Percentiles rank a stretch among this genome's conserved stretches.
These are phyloP conservation scores for Clonostachys rosea DNA, from an alignment of 2,329 filamentous ascomycete species.

Conservation along the genomic window DNA sequence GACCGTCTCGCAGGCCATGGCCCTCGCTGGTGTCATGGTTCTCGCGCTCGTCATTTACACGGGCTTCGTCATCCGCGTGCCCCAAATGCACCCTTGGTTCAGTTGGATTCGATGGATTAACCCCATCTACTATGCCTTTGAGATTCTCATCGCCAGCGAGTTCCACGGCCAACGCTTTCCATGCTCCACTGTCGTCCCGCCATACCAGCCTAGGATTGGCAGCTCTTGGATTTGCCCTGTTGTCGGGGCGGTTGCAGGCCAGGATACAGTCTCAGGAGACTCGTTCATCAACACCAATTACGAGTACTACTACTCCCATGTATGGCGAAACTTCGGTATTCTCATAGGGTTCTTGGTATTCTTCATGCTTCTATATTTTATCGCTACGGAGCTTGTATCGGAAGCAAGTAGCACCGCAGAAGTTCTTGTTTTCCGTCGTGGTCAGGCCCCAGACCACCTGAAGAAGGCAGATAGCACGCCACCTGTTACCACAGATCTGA, in stretches of 20 bases:
- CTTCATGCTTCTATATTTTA: slow-evolving; percentile 28
- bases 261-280: slow-evolving; percentile 48
- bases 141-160: slow-evolving; percentile 71
- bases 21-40: slow-evolving; percentile 18
- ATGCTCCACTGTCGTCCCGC: slow-evolving; percentile 49
- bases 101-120: slow-evolving; percentile 74
- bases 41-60: slow-evolving; percentile 39
- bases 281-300: slow-evolving; percentile 49
- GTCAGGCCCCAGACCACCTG: slow-evolving; percentile 36
- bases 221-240: slow-evolving; percentile 47
- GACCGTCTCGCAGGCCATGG: slow-evolving; percentile 18
- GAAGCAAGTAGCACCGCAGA: slow-evolving; percentile 49
- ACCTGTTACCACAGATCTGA: too few relatives aligned
- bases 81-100: slow-evolving; percentile 38
- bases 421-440: slow-evolving; percentile 47
- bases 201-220: slow-evolving; percentile 17
- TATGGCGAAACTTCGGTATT: slow-evolving; percentile 61
- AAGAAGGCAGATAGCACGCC: slow-evolving; percentile 24
- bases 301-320: slow-evolving; percentile 42
- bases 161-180: slow-evolving; percentile 52
- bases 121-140: slow-evolving; percentile 70
- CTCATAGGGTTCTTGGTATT: slow-evolving; percentile 51
- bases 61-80: slow-evolving; percentile 32
- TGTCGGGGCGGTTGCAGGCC: slow-evolving; percentile 52
- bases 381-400: slow-evolving; percentile 32